Evolutionary conservation across 2,329 filamentous ascomycete genomes (phyloP).

Genomic region (Arthrobotrys pseudoclavata): DNA sequence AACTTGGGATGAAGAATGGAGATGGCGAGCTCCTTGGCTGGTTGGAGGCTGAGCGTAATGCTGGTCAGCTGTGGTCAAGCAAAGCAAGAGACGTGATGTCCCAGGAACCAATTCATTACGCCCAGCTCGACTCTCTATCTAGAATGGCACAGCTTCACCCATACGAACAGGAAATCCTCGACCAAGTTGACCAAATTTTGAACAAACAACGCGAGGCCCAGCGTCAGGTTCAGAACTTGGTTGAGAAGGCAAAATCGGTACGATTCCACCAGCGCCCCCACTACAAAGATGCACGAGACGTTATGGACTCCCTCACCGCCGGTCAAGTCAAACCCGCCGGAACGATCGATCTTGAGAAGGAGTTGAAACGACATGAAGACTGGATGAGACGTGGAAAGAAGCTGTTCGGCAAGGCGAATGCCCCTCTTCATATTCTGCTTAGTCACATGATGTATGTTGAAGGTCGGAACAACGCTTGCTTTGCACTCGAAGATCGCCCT

Average conservation of each 20-base stretch:
- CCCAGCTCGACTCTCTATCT: slow-evolving; percentile 91
- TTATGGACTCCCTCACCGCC: slow-evolving; percentile 87
- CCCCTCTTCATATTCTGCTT: slow-evolving; percentile 93
- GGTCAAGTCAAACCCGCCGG: slow-evolving; percentile 93
- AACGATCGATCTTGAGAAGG: slow-evolving; percentile 91
- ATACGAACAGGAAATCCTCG: slow-evolving; percentile 84
- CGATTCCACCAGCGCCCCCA: slow-evolving; percentile 85
- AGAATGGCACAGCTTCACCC: slow-evolving; percentile 78
- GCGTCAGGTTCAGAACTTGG: slow-evolving; percentile 85
- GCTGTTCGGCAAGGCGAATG: slow-evolving; percentile 97
- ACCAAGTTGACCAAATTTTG: slow-evolving; percentile 87
- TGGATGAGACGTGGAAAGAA: slow-evolving; percentile 99
- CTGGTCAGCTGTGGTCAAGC: slow-evolving; percentile 88
- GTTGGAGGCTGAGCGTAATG: slow-evolving; percentile 80
- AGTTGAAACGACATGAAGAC: slow-evolving; percentile 94
- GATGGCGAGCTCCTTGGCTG: slow-evolving; percentile 81
- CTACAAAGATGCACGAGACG: slow-evolving; percentile 89
- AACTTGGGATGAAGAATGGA: slow-evolving; percentile 77
- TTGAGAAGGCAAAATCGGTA: slow-evolving; percentile 79
- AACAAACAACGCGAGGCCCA: slow-evolving; percentile 97
- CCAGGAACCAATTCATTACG: slow-evolving; percentile 92
- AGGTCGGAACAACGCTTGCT: slow-evolving; percentile 89
- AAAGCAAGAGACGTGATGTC: slow-evolving; percentile 93
- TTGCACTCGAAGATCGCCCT: slow-evolving; percentile 89
- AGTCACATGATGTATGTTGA: slow-evolving; percentile 94